Evolutionary conservation across 805 yeast genomes (phyloP).

Genomic region (Kazachstania viticola): DNA sequence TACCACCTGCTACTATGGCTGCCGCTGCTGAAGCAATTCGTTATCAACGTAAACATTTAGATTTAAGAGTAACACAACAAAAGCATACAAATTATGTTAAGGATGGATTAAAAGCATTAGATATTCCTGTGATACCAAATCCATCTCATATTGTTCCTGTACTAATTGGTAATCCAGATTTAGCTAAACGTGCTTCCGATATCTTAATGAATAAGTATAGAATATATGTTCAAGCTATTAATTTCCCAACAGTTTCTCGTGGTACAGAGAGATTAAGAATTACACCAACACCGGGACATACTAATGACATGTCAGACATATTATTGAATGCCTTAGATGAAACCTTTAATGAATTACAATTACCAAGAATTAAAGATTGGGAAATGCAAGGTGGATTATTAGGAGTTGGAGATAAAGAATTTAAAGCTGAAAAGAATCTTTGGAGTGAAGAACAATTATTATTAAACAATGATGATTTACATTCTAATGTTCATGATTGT

Average conservation of each 20-base stretch:
- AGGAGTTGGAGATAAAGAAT: slow-evolving; percentile 63
- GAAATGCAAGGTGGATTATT: slow-evolving; percentile 73
- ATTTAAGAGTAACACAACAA: slow-evolving; percentile 78
- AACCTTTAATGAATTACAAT: slow-evolving; percentile 62
- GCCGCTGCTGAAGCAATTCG: slow-evolving; percentile 85
- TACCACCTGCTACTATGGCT: slow-evolving; percentile 97
- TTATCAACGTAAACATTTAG: slow-evolving; percentile 65
- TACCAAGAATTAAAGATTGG: slow-evolving; percentile 74
- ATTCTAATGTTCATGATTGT: slow-evolving; percentile 56
- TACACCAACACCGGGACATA: slow-evolving; percentile 98
- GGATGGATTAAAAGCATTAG: slow-evolving; percentile 49
- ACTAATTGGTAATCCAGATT: slow-evolving; percentile 85
- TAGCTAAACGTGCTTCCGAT: slow-evolving; percentile 88
- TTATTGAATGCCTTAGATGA: slow-evolving; percentile 70
- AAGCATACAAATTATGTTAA: slow-evolving; percentile 77
- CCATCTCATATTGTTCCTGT: slow-evolving; percentile 97
- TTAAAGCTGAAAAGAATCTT: slow-evolving; percentile 44
- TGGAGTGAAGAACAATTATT: slow-evolving; percentile 81
- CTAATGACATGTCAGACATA: slow-evolving; percentile 59
- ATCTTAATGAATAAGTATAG: slow-evolving; percentile 69
- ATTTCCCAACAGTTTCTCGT: slow-evolving; percentile 93
- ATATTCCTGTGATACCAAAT: slow-evolving; percentile 93
- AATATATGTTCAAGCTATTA: slow-evolving; percentile 95
- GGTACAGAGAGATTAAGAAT: slow-evolving; percentile 94
- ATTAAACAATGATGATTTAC: slow-evolving; percentile 51